Conservation (phyloP, 306 rosid species). For the Aeschynomene evenia region DNA sequence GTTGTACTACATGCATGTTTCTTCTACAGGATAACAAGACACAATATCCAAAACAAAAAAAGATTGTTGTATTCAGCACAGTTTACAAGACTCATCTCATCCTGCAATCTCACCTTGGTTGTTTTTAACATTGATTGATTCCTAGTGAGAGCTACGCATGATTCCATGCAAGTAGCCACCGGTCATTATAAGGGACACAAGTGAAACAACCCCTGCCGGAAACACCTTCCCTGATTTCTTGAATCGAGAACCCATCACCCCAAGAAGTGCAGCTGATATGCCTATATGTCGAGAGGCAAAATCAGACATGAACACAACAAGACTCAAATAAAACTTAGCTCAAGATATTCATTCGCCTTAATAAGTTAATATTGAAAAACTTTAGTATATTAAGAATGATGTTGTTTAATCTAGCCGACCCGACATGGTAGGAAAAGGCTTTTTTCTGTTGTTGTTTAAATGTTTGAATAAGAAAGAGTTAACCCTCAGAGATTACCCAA, state of each 20-base stretch:
- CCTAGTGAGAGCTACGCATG: constrained; percentile 72
- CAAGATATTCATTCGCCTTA: not conserved
- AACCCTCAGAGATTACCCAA: constrained; percentile 7
- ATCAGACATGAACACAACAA: constrained; percentile 11
- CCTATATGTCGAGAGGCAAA: constrained; percentile 44
- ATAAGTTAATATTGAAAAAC: not conserved
- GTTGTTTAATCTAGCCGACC: too few relatives aligned
- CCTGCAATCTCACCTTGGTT: constrained; percentile 10
- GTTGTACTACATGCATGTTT: not conserved
- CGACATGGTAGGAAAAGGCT: too few relatives aligned
- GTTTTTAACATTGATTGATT: too few relatives aligned
- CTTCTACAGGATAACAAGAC: constrained; percentile 17
- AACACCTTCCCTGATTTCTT: constrained; percentile 89
- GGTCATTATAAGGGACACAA: constrained; percentile 81
- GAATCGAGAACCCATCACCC: constrained; percentile 93
- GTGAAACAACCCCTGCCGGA: constrained; percentile 96
- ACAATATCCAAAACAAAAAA: constrained; percentile 5
- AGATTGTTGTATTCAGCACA: constrained; percentile 10
- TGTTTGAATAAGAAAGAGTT: not conserved
- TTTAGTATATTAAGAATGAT: too few relatives aligned
- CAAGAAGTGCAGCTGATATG: constrained; percentile 85
- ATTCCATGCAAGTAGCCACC: constrained; percentile 98
- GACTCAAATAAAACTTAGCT: constrained; percentile 7
- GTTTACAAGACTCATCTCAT: constrained; percentile 38
- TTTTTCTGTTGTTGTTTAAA: too few relatives aligned